Conservation (phyloP, 2,329 filamentous ascomycete species). For the Torrubiella hemipterigena region DNA sequence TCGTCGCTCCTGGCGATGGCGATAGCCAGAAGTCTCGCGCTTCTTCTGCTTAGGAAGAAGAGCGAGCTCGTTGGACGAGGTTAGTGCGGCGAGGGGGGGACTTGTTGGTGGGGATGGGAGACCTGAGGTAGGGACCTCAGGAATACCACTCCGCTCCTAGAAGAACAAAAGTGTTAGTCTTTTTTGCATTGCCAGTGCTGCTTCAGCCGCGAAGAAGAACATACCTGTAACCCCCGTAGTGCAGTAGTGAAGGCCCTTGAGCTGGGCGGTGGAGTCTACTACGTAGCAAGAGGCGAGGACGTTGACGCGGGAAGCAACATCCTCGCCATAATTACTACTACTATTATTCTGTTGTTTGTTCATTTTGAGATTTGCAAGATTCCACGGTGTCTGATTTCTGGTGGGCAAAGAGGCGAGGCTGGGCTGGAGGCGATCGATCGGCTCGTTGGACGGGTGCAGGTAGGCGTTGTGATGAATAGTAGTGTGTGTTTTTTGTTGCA, state of each 20-base stretch:
- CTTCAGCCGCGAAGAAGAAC: conserved; percentile 13
- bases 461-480: conserved; percentile 6
- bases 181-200: neutral
- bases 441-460: conserved; percentile 3
- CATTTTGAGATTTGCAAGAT: conserved; percentile 41
- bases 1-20: conserved; percentile 40
- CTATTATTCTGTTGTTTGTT: conserved; percentile 59
- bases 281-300: conserved; percentile 88
- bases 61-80: conserved; percentile 54
- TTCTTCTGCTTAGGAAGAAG: conserved; percentile 45
- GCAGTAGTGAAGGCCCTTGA: conserved; percentile 89
- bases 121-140: conserved; percentile 81
- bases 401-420: too few species aligned
- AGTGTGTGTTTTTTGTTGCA: neutral
- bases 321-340: conserved; percentile 69
- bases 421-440: neutral
- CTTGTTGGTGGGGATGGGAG: conserved; percentile 76
- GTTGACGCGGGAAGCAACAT: conserved; percentile 51
- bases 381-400: conserved; percentile 6
- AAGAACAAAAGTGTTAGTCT: conserved; percentile 9
- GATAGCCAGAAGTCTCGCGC: conserved; percentile 24
- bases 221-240: conserved; percentile 76
- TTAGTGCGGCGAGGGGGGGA: conserved; percentile 73
- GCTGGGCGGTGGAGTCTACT: conserved; percentile 58
- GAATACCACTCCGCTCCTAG: conserved; percentile 82